Base-by-base conservation (phyloP, 768 basidiomycete genomes). In the Rhodosporidiobolus odoratus region DNA sequence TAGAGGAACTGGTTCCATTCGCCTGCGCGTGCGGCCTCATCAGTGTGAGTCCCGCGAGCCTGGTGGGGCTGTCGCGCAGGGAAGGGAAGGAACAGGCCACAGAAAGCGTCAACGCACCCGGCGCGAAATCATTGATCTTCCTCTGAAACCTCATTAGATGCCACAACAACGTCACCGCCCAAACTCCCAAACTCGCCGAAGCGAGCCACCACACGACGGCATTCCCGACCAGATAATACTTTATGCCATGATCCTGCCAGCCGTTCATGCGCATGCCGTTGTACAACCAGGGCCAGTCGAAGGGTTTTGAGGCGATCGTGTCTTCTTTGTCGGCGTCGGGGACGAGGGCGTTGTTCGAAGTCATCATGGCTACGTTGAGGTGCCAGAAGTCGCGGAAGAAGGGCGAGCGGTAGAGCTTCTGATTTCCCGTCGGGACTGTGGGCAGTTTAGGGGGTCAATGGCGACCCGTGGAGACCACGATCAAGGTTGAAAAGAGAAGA, bases 321-420 rank as follows among this genome's bases (percentile, higher is more conserved):
- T 99, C 96, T 76, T 95, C 92, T 81, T 98, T 98, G 83, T 99
- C 96, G 0, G 95, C 92, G 77, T 99, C 93, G 1, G 96, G 96
- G 48, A 98, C 80, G 64, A 99, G 88, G 0, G 96, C 95, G 78
- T 99, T 99, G 82, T 99, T 99, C 8, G 96, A 97, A 0, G 95
- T 96, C 91, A 94, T 93, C 96, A 99, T 99, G 13, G 94, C 96
- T 34, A 99, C 92, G 77, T 99, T 99, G 66, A 99, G 86, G 79
- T 99, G 95, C 88, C 92, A 94, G 81, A 99, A 99, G 81, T 99
- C 95, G 61, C 90, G 88, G 56, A 95, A 81, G 85, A 99, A 99
- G 0, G 95, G 89, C 2, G 95, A 95, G 47, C 82, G 84, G 82
- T 95, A 96, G 66, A 87, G 85, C 77, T 90, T 93, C 69, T 85